Evolutionary conservation across 1,284 basidiomycete genomes (phyloP).

Genomic region (Sanghuangporus sanghuang): DNA sequence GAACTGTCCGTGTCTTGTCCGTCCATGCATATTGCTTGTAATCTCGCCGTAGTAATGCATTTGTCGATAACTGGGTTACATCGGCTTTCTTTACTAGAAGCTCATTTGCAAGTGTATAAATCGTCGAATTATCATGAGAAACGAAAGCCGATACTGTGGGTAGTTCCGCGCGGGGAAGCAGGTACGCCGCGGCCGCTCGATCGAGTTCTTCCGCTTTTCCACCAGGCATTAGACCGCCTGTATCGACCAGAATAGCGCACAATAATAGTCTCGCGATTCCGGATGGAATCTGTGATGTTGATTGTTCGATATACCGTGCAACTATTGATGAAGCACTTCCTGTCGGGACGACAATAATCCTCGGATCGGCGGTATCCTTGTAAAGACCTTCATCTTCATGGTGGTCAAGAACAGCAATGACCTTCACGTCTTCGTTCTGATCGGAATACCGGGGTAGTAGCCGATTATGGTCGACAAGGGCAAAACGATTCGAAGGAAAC

Average conservation of each 20-base stretch:
- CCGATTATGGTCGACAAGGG: constrained; percentile 87
- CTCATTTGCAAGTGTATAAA: constrained; percentile 44
- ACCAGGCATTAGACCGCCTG: constrained; percentile 66
- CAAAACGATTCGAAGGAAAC: constrained; percentile 64
- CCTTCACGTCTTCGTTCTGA: constrained; percentile 39
- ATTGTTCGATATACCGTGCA: constrained; percentile 41
- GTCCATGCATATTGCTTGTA: constrained; percentile 81
- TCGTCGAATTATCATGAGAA: constrained; percentile 28
- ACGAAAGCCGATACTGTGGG: background rate
- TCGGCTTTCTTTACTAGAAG: constrained; percentile 64
- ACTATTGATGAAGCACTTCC: constrained; percentile 84
- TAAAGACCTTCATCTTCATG: constrained; percentile 83
- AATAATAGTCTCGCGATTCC: constrained; percentile 79
- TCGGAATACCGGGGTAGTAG: constrained; percentile 49
- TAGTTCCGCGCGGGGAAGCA: constrained; percentile 46
- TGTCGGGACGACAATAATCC: constrained; percentile 55
- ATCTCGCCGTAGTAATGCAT: constrained; percentile 83
- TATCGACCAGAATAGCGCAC: constrained; percentile 79
- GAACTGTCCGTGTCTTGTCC: constrained; percentile 33
- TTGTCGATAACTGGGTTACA: constrained; percentile 61
- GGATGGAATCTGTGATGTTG: constrained; percentile 34
- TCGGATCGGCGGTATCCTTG: constrained; percentile 54
- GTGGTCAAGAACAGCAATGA: constrained; percentile 88
- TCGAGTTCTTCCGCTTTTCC: constrained; percentile 74
- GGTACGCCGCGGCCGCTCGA: constrained; percentile 51